Base-by-base conservation (phyloP, 805 yeast species). In the Candida chauliodis region DNA sequence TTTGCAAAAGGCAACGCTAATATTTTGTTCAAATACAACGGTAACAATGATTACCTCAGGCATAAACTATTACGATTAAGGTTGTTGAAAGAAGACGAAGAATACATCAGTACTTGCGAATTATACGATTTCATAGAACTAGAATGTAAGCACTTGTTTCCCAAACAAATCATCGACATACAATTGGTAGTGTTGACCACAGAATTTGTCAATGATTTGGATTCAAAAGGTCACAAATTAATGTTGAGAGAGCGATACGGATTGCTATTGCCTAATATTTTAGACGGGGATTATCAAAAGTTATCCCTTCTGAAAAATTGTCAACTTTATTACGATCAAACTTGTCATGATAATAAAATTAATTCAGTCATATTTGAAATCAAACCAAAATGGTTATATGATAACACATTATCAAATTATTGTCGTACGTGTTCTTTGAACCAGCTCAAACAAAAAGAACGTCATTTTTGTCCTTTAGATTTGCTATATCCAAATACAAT, bases 321-420 rank as follows among this genome's bases (percentile, higher is more conserved):
- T 43, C 64, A 61, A 11, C 47, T 71, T 7, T 53, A 53, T 31
- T 43, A 44, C 30, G 37, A 31, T 15, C 16, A 25, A 1, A 27
- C 15, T 7, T 11, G 13, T n/a, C 13, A 27, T 27, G 5, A 30
- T 13, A 11, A 33, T 6, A 8, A 24, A 5, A 22, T 31, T 10
- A 15, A 21, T 21, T 51, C 57, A 5, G 47, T 56, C 1, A 58
- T 66, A 2, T 50, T 75, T 10, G 81, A 79, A 45, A 61, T 78
- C 47, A 79, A 79, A 50, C 85, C 85, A 1, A 79, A 79, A 53
- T 79, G 84, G 84, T 60, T 79, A 10, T 51, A 61, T 22, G 74
- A 66, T 45, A 70, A 76, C 26, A 63, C 59, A 11, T 51, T 51
- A 25, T 67, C 76, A 3, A 44, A 54, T 33, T 63, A 68, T 18